Evolutionary conservation across 1,284 basidiomycete species (phyloP), one percentile per base, ranked within the genome.

Genomic region (Rhodotorula mucilaginosa): DNA sequence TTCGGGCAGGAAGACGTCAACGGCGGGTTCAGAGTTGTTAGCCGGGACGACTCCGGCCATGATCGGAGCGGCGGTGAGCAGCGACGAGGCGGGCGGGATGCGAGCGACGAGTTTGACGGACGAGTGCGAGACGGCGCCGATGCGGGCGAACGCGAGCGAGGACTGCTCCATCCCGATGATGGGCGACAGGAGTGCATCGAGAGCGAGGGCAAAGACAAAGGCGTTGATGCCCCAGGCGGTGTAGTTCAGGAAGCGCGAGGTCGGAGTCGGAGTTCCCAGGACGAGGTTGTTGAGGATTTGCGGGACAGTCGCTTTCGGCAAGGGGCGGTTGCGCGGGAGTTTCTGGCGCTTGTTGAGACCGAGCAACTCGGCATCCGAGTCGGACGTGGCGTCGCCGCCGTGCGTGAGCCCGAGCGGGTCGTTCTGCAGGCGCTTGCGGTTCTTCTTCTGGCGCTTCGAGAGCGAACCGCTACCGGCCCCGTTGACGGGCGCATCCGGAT

Each of bases 81-180:
- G 57, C 5, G 51, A 84, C 81, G 60, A 90, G 82, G 79, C 89
- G 90, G 70, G 82, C 87, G 63, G 83, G 77, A 88, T 86, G 44
- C 89, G 86, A 19, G 87, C 85, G 49, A 84, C 81, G 60, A 90
- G 83, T 79, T 89, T 90, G 70, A 82, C 87, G 62, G 83, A 82
- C 74, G 87, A 86, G 18, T 87, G 86, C 77, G 87, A 86, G 61
- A 90, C 84, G 5, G 89, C 89, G 18, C 89, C 89, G 64, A 90
- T 82, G 61, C 89, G 85, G 5, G 86, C 85, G 79, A 89, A 91
- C 8, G 83, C 81, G 69, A 89, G 84, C 76, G 85, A 84, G 19
- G 81, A 65, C 34, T 74, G 69, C n/a, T 74, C 54, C 67, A 75
- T 69, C 44, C 66, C 67, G 57, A 72, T 58, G 29, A 77, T 66